Base-by-base conservation (phyloP, 73 alveolate genomes). In the Paramecium octaurelia region DNA sequence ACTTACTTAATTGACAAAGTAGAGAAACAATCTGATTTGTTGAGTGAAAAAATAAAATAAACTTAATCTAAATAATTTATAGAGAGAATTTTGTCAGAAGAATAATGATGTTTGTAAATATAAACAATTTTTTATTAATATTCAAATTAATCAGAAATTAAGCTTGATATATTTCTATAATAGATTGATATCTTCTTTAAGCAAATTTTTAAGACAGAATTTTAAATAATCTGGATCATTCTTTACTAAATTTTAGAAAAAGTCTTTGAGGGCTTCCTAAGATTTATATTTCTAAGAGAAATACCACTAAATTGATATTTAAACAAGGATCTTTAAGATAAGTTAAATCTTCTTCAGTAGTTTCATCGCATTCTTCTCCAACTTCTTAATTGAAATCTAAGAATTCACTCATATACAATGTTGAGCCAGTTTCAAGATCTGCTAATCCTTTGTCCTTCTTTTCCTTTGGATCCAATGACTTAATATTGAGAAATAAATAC, bases 341-440 rank as follows among this genome's bases (percentile, higher is more conserved):
- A 44, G 94, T 76, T 54, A 97, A 92, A 91, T 98, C 99, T 93
- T 98, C 99, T 84, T 98, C 98, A 44, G 96, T 93, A 75, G 95
- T 93, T 83, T 97, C 99, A 60, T 97, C 99, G 38, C 95, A 97
- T 57, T 98, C 99, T 59, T 97, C 99, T 35, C 94, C 96, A 92
- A 97, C 99, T 93, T 98, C 99, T 93, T 96, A 93, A 89, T 97
- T 99, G 95, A 98, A 98, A 69, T 97, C 99, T 35, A 98, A 95
- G 96, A 97, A 94, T 92, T 98, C 99, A 36, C 98, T 92, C 95
- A 98, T 94, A 84, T 97, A 97, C 9, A 97, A 96, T 80, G 98
- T 99, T 83, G 99, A 96, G 8, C 99, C 99, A 36, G 98, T 96
- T 92, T 98, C 99, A 54, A 96, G 86, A 89, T 98, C 99, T 86